Evolutionary conservation across 129 eudicot species (phyloP), one percentile per base, ranked within the genome.

Genomic region (Kitagawia praeruptora): DNA sequence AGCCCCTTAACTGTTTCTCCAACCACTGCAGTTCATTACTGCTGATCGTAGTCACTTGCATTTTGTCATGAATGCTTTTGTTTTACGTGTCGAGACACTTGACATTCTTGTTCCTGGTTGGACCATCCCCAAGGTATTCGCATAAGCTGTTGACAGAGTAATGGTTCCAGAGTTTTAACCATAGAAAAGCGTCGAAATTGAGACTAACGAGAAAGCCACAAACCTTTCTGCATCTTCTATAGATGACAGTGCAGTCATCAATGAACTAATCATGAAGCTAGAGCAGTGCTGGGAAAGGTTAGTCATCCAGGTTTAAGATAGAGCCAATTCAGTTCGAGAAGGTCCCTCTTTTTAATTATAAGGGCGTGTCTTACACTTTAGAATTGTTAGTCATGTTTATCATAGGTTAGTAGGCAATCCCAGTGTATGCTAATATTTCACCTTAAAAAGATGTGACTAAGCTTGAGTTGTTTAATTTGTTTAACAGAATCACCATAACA

Each of bases 261-360:
- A 88, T 71, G 91, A 89, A 12, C 80, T 91, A 31, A 89, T 87
- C 79, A 78, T 74, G 81, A 91, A 88, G 87, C 85, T 94, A 66
- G 98, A 94, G 79, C 82, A 83, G 49, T 79, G 82, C 34, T 75
- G 79, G 84, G 78, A 84, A 83, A 82, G 75, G 58, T 67, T 82
- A 91, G 70, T 86, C 87, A 8, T 79, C 92, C 8, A 89, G 86
- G 37, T 94, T 86, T 84, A 83, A 73, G 83, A 91, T 94, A 97
- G 91, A 93, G 75, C 97, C 98, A 31, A 88, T 94, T 83, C 98
- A 94, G 74, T 94, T 91, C 78, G 98, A 91, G 81, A 94, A 94
- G 97, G 98, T 94, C 34, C 25, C 8, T 73, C 51, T 27, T 74
- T 83, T 15, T 80, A 21, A 80, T 39, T 63, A 14, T 16, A 48